Evolutionary conservation across 495 filamentous ascomycete genomes (phyloP).

Genomic region (Darksidea phi): DNA sequence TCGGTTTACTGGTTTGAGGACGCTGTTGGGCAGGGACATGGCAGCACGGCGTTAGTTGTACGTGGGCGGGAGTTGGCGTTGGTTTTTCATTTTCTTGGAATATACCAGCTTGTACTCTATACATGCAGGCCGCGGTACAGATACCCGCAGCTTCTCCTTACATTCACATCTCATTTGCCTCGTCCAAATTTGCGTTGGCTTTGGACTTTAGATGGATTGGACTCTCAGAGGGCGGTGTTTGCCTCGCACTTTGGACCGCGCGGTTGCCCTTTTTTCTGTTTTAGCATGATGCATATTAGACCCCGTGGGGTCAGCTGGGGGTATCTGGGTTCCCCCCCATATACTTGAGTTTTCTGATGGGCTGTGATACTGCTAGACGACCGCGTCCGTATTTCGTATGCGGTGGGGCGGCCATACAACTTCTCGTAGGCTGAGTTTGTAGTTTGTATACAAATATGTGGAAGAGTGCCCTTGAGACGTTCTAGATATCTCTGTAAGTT

Average conservation of each 20-base stretch:
- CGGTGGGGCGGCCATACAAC: constrained; percentile 14
- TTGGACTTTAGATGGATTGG: no score
- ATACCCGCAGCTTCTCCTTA: constrained; percentile 2
- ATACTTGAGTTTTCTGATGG: no score
- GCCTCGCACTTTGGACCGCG: no score
- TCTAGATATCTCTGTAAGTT: neutral
- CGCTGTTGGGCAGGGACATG: neutral
- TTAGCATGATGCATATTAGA: no score
- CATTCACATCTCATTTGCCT: neutral
- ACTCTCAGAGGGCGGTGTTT: no score
- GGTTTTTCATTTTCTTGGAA: constrained; percentile 3
- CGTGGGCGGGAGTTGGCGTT: neutral
- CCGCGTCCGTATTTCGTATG: no score
- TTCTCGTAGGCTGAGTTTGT: constrained; percentile 33
- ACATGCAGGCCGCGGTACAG: neutral
- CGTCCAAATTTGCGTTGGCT: no score
- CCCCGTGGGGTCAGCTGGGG: no score
- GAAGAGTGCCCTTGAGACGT: constrained; percentile 9
- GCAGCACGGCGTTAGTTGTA: constrained; percentile 20
- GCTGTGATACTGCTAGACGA: no score
- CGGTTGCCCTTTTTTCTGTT: no score
- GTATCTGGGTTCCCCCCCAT: no score
- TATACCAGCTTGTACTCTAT: constrained; percentile 18
- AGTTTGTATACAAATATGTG: constrained; percentile 30
- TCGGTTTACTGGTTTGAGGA: no score